Evolutionary conservation across 2,329 filamentous ascomycete species (phyloP).

Genomic region (Emmonsiellopsis sp.): DNA sequence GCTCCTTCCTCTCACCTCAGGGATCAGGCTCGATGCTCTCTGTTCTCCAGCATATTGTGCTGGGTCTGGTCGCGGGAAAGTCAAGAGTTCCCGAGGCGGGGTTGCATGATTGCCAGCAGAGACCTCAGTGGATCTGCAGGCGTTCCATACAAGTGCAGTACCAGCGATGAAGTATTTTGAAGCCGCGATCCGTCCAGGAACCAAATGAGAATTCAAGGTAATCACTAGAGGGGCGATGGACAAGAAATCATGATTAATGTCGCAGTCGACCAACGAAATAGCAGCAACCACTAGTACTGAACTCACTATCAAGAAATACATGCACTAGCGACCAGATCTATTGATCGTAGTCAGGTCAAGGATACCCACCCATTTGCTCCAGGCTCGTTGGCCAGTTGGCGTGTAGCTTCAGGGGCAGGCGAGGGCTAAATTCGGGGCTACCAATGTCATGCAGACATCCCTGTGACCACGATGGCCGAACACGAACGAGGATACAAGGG

Average conservation of each 20-base stretch:
- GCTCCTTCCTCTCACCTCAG: too few relatives aligned
- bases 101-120: too few relatives aligned
- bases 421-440: background rate
- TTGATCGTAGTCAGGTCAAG: background rate
- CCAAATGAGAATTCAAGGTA: background rate
- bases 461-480: background rate
- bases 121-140: too few relatives aligned
- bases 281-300: too few relatives aligned
- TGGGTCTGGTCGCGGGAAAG: too few relatives aligned
- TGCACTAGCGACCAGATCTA: background rate
- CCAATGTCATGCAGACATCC: background rate
- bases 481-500: background rate
- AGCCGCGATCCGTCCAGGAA: background rate
- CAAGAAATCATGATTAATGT: background rate
- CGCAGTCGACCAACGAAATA: background rate
- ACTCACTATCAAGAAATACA: background rate
- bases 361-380: background rate
- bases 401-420: background rate
- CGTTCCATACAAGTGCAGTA: too few relatives aligned
- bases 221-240: background rate
- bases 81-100: too few relatives aligned
- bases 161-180: too few relatives aligned
- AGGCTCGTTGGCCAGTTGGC: background rate
- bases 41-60: too few relatives aligned
- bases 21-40: too few relatives aligned